These are phyloP conservation scores for Drosera spatulata DNA, from an alignment of 179 eudicot genomes.

Conservation along the genomic window DNA sequence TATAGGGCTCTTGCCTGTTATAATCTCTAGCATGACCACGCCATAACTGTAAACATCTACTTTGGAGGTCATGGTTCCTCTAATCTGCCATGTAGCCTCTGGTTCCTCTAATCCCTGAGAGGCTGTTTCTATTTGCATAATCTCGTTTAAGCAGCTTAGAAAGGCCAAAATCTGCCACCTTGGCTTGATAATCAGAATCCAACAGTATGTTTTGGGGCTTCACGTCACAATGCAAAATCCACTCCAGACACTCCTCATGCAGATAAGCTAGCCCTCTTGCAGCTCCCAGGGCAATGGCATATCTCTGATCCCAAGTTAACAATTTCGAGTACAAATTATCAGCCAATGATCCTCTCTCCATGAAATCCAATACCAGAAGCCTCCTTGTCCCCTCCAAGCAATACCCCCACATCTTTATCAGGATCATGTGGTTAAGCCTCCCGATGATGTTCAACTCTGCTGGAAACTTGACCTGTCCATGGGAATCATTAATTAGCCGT, in stretches of 20 bases:
- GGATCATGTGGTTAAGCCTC: conserved; percentile 21
- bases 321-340: conserved; percentile 5
- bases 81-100: too few species aligned
- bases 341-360: conserved; percentile 10
- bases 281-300: conserved; percentile 12
- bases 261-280: conserved; percentile 17
- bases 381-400: conserved; percentile 14
- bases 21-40: conserved; percentile 14
- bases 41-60: conserved; percentile 17
- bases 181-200: conserved; percentile 11
- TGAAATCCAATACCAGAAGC: conserved; percentile 13
- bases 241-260: conserved; percentile 24
- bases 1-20: conserved; percentile 9
- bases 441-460: conserved; percentile 17
- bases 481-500: conserved; percentile 4
- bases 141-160: conserved; percentile 13
- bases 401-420: conserved; percentile 10
- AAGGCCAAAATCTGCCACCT: conserved; percentile 22
- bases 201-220: conserved; percentile 15
- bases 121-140: neutral
- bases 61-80: conserved; percentile 12
- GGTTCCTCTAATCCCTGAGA: conserved; percentile 20
- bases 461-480: conserved; percentile 18
- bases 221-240: conserved; percentile 21
- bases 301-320: conserved; percentile 11